Evolutionary conservation across 1,139 yeast genomes (phyloP), one percentile per base, ranked within the genome.

Genomic region (Pichia sp.): DNA sequence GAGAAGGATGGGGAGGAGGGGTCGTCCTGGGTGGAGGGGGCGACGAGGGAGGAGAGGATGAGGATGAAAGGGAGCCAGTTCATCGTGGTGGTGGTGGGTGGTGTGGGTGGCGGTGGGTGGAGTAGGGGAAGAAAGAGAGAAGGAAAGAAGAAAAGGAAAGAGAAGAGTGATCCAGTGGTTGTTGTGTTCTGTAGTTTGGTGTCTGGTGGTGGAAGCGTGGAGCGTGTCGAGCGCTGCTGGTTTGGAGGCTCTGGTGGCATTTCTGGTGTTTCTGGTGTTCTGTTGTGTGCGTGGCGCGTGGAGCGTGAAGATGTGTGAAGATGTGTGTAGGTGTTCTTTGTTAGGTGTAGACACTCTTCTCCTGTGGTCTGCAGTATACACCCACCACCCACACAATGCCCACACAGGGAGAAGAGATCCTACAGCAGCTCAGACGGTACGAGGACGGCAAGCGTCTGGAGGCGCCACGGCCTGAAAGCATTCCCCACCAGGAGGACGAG

Each of bases 351-450:
- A n/a, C n/a, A n/a, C n/a, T n/a, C n/a, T n/a, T n/a, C n/a, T n/a
- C n/a, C n/a, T n/a, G n/a, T n/a, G n/a, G n/a, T n/a, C n/a, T n/a
- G n/a, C n/a, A n/a, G n/a, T 10, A 11, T 11, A n/a, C 24, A 11
- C 4, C 10, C 11, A 19, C 7, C 19, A 22, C 20, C 4, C 4
- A 30, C 11, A 11, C 11, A 14, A 60, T 61, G 64, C 44, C 58
- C 15, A 59, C 67, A 5, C 66, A 62, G 40, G 65, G 66, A 3
- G 66, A 60, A 44, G 66, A 63, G 47, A 51, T 62, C 20, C 36
- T 62, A 34, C 58, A 58, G 41, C 67, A 63, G 48, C 53, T 63
- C 21, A 56, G 61, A 17, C 60, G 58, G 40, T 62, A 59, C 45
- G 67, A 63, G 46, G 53, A 53, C 14, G 39, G 31, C n/a, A 44